Conservation (phyloP, 352 stramenopile genomes). For the Thraustotheca clavata region DNA sequence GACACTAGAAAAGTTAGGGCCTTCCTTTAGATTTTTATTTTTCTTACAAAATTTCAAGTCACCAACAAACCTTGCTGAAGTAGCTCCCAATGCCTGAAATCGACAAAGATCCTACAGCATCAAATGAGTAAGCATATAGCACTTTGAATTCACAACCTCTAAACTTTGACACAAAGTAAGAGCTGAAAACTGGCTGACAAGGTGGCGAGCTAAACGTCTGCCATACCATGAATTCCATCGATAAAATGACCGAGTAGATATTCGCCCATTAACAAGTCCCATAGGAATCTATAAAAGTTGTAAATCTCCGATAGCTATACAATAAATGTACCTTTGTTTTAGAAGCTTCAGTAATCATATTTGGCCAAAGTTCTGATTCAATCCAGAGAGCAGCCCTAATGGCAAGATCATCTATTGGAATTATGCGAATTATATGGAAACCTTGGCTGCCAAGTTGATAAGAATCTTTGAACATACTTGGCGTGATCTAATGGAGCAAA, state of each 20-base stretch:
- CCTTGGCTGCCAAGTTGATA: slow-evolving; percentile 50
- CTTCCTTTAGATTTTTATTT: neutral
- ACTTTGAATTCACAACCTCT: slow-evolving; percentile 25
- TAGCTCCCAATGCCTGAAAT: slow-evolving; percentile 39
- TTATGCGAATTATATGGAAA: slow-evolving; percentile 20
- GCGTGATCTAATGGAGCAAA: slow-evolving; percentile 61
- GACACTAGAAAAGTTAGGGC: slow-evolving; percentile 17
- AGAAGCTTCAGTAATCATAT: slow-evolving; percentile 43
- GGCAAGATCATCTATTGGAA: neutral
- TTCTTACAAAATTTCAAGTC: slow-evolving; percentile 74
- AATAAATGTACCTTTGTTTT: slow-evolving; percentile 26
- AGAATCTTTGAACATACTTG: slow-evolving; percentile 43
- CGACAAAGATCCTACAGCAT: slow-evolving; percentile 36
- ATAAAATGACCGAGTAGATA: slow-evolving; percentile 41
- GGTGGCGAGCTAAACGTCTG: slow-evolving; percentile 14
- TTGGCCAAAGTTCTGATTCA: slow-evolving; percentile 78
- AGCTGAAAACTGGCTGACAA: slow-evolving; percentile 34
- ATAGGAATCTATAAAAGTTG: slow-evolving; percentile 34
- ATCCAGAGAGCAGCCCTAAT: slow-evolving; percentile 58
- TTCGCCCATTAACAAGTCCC: slow-evolving; percentile 53
- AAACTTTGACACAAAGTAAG: slow-evolving; percentile 52
- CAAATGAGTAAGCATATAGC: neutral
- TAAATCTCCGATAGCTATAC: neutral
- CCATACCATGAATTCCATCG: slow-evolving; percentile 40
- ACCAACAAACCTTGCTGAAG: slow-evolving; percentile 24